Conservation (phyloP, 768 basidiomycete genomes). For the Ramaria sp. region DNA sequence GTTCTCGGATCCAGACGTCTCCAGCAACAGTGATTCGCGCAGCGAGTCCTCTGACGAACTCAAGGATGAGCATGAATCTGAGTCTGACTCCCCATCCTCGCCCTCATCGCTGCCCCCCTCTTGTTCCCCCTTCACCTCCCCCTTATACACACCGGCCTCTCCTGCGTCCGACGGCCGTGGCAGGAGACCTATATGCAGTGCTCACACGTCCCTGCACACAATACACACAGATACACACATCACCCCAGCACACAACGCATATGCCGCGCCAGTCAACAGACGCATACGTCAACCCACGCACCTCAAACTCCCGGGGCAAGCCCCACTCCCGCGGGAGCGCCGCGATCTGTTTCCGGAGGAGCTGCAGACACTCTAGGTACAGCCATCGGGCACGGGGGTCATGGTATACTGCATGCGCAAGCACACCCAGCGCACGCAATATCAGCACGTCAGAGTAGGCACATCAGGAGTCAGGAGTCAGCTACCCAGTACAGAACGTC, state of each 20-base stretch:
- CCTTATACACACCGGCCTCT: too few species aligned
- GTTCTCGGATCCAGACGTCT: constrained; percentile 12
- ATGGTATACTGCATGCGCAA: constrained; percentile 88
- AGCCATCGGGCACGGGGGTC: constrained; percentile 68
- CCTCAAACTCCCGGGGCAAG: constrained; percentile 77
- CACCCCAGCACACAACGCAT: too few species aligned
- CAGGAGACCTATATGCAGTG: constrained; percentile 54
- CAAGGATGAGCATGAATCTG: too few species aligned
- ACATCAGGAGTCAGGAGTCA: too few species aligned
- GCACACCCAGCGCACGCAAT: too few species aligned
- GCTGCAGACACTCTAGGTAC: constrained; percentile 77
- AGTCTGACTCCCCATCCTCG: too few species aligned
- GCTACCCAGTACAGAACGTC: too few species aligned
- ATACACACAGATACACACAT: constrained; percentile 2
- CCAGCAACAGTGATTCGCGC: background rate
- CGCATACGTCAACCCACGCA: constrained; percentile 18
- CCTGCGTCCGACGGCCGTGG: constrained; percentile 34
- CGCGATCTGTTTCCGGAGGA: constrained; percentile 67
- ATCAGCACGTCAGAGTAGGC: too few species aligned
- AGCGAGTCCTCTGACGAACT: background rate
- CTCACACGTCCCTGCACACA: constrained; percentile 76
- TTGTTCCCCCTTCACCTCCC: too few species aligned
- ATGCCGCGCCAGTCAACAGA: background rate
- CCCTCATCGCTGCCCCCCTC: too few species aligned
- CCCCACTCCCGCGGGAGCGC: constrained; percentile 52